Conservation (phyloP, 1,284 basidiomycete genomes). For the Marasmius oreades region DNA sequence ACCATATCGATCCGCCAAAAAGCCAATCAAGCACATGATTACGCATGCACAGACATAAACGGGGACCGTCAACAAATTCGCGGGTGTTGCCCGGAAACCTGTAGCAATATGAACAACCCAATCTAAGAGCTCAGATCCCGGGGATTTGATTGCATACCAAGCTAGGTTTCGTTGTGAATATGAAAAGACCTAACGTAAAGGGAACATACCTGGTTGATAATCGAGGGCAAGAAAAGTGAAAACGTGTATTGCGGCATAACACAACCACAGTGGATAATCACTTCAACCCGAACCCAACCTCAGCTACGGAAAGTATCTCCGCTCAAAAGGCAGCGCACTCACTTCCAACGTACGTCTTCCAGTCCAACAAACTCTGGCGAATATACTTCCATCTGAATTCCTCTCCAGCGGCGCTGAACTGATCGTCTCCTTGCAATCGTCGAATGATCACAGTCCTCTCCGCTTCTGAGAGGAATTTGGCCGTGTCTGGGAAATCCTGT, state of each 20-base stretch:
- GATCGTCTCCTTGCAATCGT: constrained; percentile 66
- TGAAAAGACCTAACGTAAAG: constrained; percentile 5
- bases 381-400: constrained; percentile 59
- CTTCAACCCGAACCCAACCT: constrained; percentile 27
- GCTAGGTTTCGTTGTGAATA: constrained; percentile 29
- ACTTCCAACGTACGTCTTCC: constrained; percentile 75
- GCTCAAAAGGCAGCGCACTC: constrained; percentile 19
- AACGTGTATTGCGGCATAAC: constrained; percentile 73
- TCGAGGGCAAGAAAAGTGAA: constrained; percentile 68
- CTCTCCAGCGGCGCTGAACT: constrained; percentile 73
- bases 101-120: neutral
- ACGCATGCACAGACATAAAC: constrained; percentile 67
- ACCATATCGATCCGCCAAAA: constrained; percentile 56
- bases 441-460: constrained; percentile 69
- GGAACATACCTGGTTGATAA: constrained; percentile 54
- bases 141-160: constrained; percentile 36
- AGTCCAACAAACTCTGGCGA: constrained; percentile 56
- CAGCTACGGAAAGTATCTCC: constrained; percentile 7
- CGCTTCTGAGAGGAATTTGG: constrained; percentile 68
- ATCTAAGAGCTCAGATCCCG: constrained; percentile 8
- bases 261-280: constrained; percentile 52
- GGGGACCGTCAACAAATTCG: constrained; percentile 72
- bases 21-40: constrained; percentile 61
- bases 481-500: constrained; percentile 79
- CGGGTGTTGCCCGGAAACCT: constrained; percentile 67